Evolutionary conservation across 2,329 filamentous ascomycete species (phyloP), one percentile per base, ranked within the genome.

Genomic region (Colletotrichum simmondsii): DNA sequence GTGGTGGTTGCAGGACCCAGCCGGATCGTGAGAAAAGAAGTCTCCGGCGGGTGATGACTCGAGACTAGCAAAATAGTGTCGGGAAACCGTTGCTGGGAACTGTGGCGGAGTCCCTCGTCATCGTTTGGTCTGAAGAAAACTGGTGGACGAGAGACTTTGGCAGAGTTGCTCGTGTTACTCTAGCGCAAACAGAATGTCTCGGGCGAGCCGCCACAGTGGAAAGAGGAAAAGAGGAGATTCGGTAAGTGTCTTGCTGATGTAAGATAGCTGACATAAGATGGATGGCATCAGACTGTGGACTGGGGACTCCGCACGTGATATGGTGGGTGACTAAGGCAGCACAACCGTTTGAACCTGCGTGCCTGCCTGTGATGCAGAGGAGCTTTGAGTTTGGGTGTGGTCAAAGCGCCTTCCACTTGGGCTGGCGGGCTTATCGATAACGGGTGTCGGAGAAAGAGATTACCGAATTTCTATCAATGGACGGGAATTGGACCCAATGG

Each of bases 141-240:
- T 14, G 66, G 32, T 65, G 70, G 70, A 72, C n/a, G 58, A 68
- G 58, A 71, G 42, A 30, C 59, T 65, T 66, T 57, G 35, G 61
- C 52, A 66, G 71, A 56, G 10, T 58, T 60, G 46, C 57, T 73
- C 58, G 57, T 72, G 71, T 67, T 58, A 49, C 61, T 62, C 53
- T 73, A 73, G 71, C 58, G 68, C 68, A 49, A 30, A 49, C 66
- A 65, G 4, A 72, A 57, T 72, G 71, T 73, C 71, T 73, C 68
- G 71, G 71, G 28, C 71, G 30, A 37, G 52, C 62, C 71, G 71
- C 68, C 62, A 72, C 52, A 59, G 19, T 49, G 58, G 58, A 42
- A 68, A 53, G 67, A 37, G 14, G 22, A 46, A 28, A 35, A 42
- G 62, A 42, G 68, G 62, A 37, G 16, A 24, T 4, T 30, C 19